Base-by-base conservation (phyloP, 2,329 filamentous ascomycete genomes). In the Lachnellula occidentalis region DNA sequence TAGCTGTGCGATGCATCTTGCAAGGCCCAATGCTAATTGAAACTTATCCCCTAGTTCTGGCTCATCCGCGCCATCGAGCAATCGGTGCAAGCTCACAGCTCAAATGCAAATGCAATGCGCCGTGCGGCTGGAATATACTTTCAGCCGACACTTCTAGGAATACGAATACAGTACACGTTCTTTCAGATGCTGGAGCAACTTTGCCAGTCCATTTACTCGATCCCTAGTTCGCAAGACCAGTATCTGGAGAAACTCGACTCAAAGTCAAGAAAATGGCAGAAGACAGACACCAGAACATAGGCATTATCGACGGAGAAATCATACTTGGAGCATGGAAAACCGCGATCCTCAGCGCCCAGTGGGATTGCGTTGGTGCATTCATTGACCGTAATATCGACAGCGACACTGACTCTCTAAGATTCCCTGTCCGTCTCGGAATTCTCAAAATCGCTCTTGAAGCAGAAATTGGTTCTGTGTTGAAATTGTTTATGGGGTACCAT, bases 81-180 rank as follows among this genome's bases (percentile, higher is more conserved):
- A 48, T 48, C 24, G 45, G 14, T 2, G 45, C 45, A 48, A 14
- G 21, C 45, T 48, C 17, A 34, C 21, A 19, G 45, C 4, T 48
- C 45, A 34, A 48, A 48, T 15, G 27, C 37, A 27, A 51, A 51
- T 42, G 48, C 24, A 24, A 51, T 43, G 11, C 14, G 21, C 11
- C 37, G 34, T 27, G 21, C 21, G 9, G 11, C 42, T 12, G 21
- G 21, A 45, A 24, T 19, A 24, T 53, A 53, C 31, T 47, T 53
- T 43, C 50, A 53, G 6, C 50, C 50, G 5, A 53, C 19, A 48
- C 50, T 48, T 19, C 50, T 22, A 11, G 50, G 50, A 47, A 53
- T 53, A 6, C 50, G n/a, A n/a, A n/a, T n/a, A 27, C n/a, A 53
- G 48, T 5, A 53, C 50, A 15, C 11, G 45, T 24, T 53, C 50